Base-by-base conservation (phyloP, 106 monocot species). In the Allium sativum region DNA sequence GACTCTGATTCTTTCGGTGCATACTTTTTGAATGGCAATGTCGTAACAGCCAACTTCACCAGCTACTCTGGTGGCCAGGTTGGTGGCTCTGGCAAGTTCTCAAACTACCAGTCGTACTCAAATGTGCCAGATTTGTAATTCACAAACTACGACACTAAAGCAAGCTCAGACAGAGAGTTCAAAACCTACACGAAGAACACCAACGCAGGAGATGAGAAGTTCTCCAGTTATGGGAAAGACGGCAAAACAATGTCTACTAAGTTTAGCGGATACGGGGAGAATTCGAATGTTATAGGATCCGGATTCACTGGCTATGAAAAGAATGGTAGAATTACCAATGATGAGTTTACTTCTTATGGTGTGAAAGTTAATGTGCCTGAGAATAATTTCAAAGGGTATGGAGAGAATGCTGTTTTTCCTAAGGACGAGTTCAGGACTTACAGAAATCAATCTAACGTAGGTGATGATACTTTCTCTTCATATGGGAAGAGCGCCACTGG, bases 41-140 rank as follows among this genome's bases (percentile, higher is more conserved):
- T 83, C 54, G 82, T 77, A 54, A 87, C 86, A 55, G 18, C 78
- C 56, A 90, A 90, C 74, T 95, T 95, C 83, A 84, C 90, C 65
- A 68, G 69, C 17, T 95, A 95, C 73, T 82, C 64, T 64, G 42
- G 72, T 64, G 22, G 45, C 53, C 74, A 86, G 21, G 69, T 52
- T 41, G 90, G 79, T 21, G 94, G 86, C 16, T 10, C 77, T 44
- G 72, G 70, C 41, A 59, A 65, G 9, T 95, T 90, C 67, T 59
- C 45, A 11, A 54, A 56, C 61, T 94, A 94, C 62, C 82, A 53
- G 8, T 8, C 18, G 13, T n/a, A 21, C n/a, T n/a, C 70, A 60
- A 90, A 96, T 67, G 73, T 67, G 42, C 84, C 81, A 8, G 42
- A 73, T 52, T 74, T 84, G 43, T 77, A 66, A 56, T 98, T 98